Percentiles rank a stretch among this genome's conserved stretches.
Evolutionary conservation across 345 rosid genomes (phyloP).

Genomic region (Euphorbia pulcherrima): DNA sequence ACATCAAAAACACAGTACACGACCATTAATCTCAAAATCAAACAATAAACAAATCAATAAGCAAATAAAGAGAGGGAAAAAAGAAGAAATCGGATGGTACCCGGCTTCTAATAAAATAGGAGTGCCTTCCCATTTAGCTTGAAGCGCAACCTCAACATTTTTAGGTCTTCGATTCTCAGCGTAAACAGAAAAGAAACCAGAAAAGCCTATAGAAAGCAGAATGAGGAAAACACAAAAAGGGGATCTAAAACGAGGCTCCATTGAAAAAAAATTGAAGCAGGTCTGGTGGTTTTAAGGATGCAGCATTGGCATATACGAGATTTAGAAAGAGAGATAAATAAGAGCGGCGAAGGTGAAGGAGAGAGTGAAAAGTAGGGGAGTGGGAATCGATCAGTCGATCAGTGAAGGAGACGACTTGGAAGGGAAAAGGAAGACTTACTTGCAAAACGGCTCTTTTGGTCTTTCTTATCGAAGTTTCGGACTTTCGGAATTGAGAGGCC

Average conservation of each 20-base stretch:
- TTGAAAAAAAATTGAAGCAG: neutral
- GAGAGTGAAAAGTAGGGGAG: neutral
- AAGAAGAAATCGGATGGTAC: constrained; percentile 29
- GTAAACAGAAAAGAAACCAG: constrained; percentile 32
- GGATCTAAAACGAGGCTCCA: constrained; percentile 48
- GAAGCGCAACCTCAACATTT: constrained; percentile 83
- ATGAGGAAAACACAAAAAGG: constrained; percentile 34
- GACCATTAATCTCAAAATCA: neutral
- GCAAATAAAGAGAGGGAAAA: neutral
- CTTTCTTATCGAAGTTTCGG: constrained; percentile 1
- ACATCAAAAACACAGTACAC: neutral
- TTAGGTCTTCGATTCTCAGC: constrained; percentile 63
- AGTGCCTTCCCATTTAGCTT: constrained; percentile 93
- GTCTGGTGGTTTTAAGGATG: constrained; percentile 11
- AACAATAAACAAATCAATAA: constrained; percentile 2
- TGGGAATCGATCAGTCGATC: no score
- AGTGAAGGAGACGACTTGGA: constrained; percentile 13
- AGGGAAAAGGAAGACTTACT: neutral
- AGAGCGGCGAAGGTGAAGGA: neutral
- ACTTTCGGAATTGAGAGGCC: neutral
- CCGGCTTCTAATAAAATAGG: constrained; percentile 94
- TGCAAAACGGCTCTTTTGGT: constrained; percentile 2
- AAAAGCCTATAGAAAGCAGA: constrained; percentile 34
- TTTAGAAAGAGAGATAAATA: neutral
- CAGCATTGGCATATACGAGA: constrained; percentile 18